Evolutionary conservation across 495 filamentous ascomycete genomes (phyloP).

Genomic region (Penicillium antarcticum): DNA sequence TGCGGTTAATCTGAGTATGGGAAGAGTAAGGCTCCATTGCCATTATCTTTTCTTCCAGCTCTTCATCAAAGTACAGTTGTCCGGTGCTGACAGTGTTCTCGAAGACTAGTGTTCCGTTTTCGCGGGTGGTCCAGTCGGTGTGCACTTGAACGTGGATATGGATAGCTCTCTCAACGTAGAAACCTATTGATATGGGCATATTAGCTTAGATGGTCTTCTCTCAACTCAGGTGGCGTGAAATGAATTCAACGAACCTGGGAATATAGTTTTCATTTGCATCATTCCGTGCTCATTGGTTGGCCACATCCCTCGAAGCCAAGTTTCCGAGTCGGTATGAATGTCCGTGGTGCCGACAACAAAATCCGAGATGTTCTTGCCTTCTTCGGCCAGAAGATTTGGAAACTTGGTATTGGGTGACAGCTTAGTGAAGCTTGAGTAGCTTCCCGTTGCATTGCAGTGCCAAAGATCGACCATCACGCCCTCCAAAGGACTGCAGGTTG

Average conservation of each 20-base stretch:
- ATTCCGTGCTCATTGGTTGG: conserved; percentile 46
- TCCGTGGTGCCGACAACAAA: conserved; percentile 7
- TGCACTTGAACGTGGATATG: conserved; percentile 29
- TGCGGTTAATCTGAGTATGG: conserved; percentile 2
- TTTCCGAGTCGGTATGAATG: conserved; percentile 30
- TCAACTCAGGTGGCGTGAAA: too few species aligned
- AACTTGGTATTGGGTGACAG: conserved; percentile 23
- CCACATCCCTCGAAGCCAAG: conserved; percentile 48
- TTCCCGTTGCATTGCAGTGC: too few species aligned
- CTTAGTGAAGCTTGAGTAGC: conserved; percentile 46
- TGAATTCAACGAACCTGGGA: conserved; percentile 36
- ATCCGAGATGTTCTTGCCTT: conserved; percentile 1
- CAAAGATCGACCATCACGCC: conserved; percentile 55
- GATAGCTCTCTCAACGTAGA: conserved; percentile 33
- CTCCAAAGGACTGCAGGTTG: conserved; percentile 46
- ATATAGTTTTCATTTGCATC: conserved; percentile 46
- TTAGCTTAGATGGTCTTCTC: too few species aligned
- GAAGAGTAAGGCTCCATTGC: conserved; percentile 17
- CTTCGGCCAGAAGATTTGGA: too few species aligned
- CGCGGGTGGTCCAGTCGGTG: conserved; percentile 21
- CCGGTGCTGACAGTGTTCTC: conserved; percentile 32
- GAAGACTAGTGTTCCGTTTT: conserved; percentile 19
- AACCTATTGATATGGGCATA: too few species aligned
- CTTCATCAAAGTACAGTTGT: conserved; percentile 56
- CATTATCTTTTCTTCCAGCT: conserved; percentile 41